Percentiles rank a stretch among this genome's conserved stretches.
phyloP scores from a whole-genome alignment of 2,329 filamentous ascomycete genomes.

The Pseudogymnoascus sp. region DNA sequence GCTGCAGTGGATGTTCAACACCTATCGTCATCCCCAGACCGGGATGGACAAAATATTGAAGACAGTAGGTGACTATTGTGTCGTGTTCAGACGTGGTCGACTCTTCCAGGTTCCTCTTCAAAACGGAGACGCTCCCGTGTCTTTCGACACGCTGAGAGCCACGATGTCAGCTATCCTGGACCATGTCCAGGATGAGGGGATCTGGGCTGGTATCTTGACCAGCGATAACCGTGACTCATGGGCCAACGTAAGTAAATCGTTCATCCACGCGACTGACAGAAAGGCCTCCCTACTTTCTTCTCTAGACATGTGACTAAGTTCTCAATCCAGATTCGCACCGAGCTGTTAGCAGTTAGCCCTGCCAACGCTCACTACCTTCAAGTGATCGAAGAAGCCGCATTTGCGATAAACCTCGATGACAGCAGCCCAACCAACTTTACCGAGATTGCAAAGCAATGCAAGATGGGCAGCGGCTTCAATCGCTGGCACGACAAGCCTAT shows the following conservation, averaged over 20 bases:
- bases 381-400: slow-evolving; percentile 20
- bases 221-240: slow-evolving; percentile 12
- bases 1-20: slow-evolving; percentile 26
- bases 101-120: slow-evolving; percentile 23
- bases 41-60: slow-evolving; percentile 19
- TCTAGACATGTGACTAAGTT: neutral
- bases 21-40: slow-evolving; percentile 20
- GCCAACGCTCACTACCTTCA: slow-evolving; percentile 17
- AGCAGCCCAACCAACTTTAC: slow-evolving; percentile 13
- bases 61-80: slow-evolving; percentile 21
- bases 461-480: slow-evolving; percentile 21
- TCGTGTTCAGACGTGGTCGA: slow-evolving; percentile 22
- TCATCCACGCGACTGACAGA: neutral
- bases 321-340: slow-evolving; percentile 11
- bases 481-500: slow-evolving; percentile 24
- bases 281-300: neutral
- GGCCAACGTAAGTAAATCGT: slow-evolving; percentile 14
- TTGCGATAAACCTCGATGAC: slow-evolving; percentile 23
- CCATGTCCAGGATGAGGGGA: neutral
- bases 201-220: slow-evolving; percentile 14
- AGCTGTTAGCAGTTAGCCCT: slow-evolving; percentile 11
- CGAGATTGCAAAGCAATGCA: slow-evolving; percentile 14
- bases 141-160: slow-evolving; percentile 14
- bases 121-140: slow-evolving; percentile 6
- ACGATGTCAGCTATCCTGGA: slow-evolving; percentile 21